Base-by-base conservation (phyloP, 2,329 filamentous ascomycete genomes). In the Paraphoma chrysanthemicola region DNA sequence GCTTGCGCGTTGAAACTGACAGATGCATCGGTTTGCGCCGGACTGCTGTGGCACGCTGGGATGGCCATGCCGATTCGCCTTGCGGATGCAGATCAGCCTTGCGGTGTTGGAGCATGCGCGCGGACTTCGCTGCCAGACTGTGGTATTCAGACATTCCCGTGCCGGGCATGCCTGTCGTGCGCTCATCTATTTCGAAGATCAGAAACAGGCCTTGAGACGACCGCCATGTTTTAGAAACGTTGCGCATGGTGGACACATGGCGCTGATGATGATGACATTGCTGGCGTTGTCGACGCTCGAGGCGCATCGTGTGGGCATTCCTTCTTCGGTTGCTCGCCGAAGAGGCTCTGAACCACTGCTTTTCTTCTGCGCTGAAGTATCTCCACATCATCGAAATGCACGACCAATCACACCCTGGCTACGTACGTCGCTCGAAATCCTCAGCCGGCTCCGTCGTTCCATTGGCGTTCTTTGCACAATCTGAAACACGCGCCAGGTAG, bases 1-100 rank as follows among this genome's bases (percentile, higher is more conserved):
- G 69, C 66, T 65, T 71, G 59, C 48, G 45, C 53, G 29, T 55
- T 62, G 64, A 72, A 72, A 72, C 67, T 54, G 57, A 58, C 56
- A 60, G 54, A 54, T 60, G 55, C 44, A 51, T 45, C 31, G 29
- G 41, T 44, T 51, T 51, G 43, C 50, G 43, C 50, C 14, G 49
- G 41, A 36, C 54, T 36, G 38, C 48, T 42, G 38, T 59, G 62
- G 62, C 56, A 53, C 51, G 54, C 59, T 62, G 44, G 52, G 50
- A 36, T 45, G 44, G 48, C 45, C 51, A 46, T 55, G 33, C 53
- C 48, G 31, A 29, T 17, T 48, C 43, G 14, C 38, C 18, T 8
- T 45, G 43, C 30, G 52, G 36, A 41, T 46, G 29, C 48, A 50
- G 54, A 31, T 46, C 36, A 36, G 52, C 53, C 42, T 51, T 47